Evolutionary conservation across 2,329 filamentous ascomycete genomes (phyloP).

Genomic region (Pestalotiopsis sp.): DNA sequence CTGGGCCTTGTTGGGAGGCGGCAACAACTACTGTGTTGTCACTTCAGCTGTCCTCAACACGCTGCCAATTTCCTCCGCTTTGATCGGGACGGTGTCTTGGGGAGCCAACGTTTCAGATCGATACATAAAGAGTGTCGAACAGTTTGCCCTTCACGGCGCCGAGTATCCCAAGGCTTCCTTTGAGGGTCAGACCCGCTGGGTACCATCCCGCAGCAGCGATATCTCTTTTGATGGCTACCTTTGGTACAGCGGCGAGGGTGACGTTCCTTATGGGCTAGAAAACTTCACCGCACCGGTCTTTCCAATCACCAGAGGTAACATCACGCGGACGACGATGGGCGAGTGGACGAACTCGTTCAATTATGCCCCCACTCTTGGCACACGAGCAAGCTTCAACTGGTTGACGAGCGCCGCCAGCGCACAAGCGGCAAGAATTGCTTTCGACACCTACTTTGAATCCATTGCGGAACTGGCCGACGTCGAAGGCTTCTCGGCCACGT

Average conservation of each 20-base stretch:
- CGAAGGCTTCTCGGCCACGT: neutral
- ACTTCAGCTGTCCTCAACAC: neutral
- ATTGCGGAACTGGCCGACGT: neutral
- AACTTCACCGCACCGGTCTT: neutral
- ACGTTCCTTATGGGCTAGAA: neutral
- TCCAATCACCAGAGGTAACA: neutral
- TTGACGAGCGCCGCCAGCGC: neutral
- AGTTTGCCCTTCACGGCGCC: neutral
- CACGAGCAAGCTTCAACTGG: neutral
- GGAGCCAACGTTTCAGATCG: neutral
- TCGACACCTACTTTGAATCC: neutral
- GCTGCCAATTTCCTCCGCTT: neutral
- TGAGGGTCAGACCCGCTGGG: neutral
- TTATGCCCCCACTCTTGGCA: neutral
- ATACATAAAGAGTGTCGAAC: neutral
- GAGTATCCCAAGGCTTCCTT: neutral
- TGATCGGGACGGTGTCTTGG: neutral
- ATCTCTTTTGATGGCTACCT: neutral
- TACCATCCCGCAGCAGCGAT: neutral
- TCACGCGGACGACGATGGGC: neutral
- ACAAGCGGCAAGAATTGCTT: neutral
- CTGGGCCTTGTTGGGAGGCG: neutral
- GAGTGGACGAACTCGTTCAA: neutral
- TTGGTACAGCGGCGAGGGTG: neutral
- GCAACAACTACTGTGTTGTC: neutral